These are phyloP conservation scores for Nicotiana paniculata DNA, from an alignment of 257 asterid genomes.

Conservation along the genomic window DNA sequence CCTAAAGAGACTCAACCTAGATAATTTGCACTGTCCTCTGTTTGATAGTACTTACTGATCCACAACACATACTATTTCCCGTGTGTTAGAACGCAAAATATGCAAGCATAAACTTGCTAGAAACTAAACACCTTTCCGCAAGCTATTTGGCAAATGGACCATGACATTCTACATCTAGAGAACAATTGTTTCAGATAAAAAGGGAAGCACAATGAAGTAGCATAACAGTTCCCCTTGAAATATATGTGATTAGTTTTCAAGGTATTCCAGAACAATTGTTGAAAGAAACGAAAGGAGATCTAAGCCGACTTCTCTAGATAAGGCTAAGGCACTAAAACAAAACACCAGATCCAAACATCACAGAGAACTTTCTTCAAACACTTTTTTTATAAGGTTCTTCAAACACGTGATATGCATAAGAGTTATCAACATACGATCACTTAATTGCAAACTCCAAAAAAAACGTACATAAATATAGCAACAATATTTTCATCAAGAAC, in stretches of 20 bases:
- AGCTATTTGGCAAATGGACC: neutral
- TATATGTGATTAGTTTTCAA: neutral
- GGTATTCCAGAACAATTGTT: neutral
- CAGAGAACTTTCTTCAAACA: slow-evolving; percentile 3
- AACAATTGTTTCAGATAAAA: neutral
- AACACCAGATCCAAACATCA: neutral
- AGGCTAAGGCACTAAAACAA: neutral
- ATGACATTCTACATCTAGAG: neutral
- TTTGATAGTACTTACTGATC: neutral
- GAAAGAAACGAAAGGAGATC: neutral
- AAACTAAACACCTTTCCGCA: neutral
- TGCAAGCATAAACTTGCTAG: neutral
- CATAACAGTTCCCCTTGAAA: neutral
- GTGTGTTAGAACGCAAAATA: neutral
- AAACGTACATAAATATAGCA: neutral
- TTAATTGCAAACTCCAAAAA: neutral
- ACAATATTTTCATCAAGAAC: neutral
- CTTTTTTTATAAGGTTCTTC: neutral
- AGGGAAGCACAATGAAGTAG: neutral
- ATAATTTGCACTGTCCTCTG: neutral
- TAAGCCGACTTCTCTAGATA: neutral
- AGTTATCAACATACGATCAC: neutral
- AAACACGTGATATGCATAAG: neutral
- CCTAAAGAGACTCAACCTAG: neutral
- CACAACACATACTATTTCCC: neutral